A percentile compares a stretch with the other conserved stretches of the same genome.
Conservation (phyloP, 441 rosid species). For the Hypseocharis bilobata region DNA sequence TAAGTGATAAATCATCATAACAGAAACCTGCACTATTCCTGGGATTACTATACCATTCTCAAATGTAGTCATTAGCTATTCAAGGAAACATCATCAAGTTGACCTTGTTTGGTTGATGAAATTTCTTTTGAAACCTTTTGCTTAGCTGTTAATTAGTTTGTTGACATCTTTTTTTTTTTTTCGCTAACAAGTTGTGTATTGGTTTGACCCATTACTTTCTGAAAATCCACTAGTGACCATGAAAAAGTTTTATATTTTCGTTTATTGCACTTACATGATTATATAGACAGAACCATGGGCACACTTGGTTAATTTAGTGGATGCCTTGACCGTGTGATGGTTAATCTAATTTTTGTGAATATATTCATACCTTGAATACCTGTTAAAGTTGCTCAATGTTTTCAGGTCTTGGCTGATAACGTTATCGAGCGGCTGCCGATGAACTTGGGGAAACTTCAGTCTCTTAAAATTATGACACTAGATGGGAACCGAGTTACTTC, state of each 20-base stretch:
- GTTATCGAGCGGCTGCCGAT: slow-evolving; percentile 56
- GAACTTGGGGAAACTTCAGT: slow-evolving; percentile 78
- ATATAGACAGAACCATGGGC: neutral
- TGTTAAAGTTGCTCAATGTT: slow-evolving; percentile 11
- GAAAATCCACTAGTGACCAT: neutral
- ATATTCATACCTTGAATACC: neutral
- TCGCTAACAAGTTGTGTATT: neutral
- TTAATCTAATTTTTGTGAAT: neutral
- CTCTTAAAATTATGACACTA: slow-evolving; percentile 71
- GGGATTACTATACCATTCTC: neutral
- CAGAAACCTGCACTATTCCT: neutral
- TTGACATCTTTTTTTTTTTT: neutral
- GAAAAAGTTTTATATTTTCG: neutral
- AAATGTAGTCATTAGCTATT: neutral
- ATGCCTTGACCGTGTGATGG: neutral
- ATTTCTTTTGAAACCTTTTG: neutral
- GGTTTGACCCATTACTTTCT: neutral
- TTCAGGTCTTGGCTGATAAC: slow-evolving; percentile 65
- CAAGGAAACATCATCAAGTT: neutral
- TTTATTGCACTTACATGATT: neutral
- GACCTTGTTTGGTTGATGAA: neutral
- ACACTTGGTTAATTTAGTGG: neutral
- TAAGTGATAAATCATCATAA: neutral
- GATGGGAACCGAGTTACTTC: slow-evolving; percentile 65
- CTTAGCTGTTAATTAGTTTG: neutral